Conservation (phyloP, 257 asterid species). For the Anisodus acutangulus region DNA sequence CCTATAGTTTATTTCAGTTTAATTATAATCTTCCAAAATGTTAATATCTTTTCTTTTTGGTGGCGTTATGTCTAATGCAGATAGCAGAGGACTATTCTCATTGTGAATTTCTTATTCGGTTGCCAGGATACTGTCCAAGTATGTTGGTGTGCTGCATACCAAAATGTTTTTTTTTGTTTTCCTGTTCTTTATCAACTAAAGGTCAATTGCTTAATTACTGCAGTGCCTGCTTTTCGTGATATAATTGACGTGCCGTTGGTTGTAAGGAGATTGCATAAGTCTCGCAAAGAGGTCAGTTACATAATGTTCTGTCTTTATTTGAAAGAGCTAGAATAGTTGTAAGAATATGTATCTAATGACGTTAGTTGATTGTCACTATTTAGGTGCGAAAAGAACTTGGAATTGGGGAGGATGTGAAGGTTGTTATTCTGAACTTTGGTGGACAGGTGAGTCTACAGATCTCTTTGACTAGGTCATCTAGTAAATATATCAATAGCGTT, state of each 20-base stretch:
- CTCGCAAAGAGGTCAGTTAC: constrained; percentile 69
- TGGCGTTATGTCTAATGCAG: constrained; percentile 49
- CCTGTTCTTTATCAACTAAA: not conserved
- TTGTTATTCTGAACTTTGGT: constrained; percentile 94
- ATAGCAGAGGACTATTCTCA: constrained; percentile 98
- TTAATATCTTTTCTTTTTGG: not conserved
- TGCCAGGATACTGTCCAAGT: constrained; percentile 99
- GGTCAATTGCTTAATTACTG: constrained; percentile 32
- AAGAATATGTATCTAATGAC: constrained; percentile 15
- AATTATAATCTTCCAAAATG: not conserved
- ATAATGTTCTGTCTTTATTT: constrained; percentile 21
- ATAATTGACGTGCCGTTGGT: constrained; percentile 94
- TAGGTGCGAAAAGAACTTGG: constrained; percentile 91
- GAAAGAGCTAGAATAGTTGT: constrained; percentile 17
- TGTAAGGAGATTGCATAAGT: constrained; percentile 88
- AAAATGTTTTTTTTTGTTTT: constrained; percentile 1
- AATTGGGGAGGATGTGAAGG: constrained; percentile 73
- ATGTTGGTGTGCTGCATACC: constrained; percentile 33
- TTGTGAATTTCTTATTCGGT: constrained; percentile 95
- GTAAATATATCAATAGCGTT: not conserved
- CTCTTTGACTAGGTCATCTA: constrained; percentile 10
- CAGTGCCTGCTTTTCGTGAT: constrained; percentile 99
- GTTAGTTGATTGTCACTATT: constrained; percentile 31
- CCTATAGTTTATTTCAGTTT: not conserved
- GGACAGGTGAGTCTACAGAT: constrained; percentile 71